Conservation (phyloP, 2,329 filamentous ascomycete genomes). For the Sporothrix globosa region DNA sequence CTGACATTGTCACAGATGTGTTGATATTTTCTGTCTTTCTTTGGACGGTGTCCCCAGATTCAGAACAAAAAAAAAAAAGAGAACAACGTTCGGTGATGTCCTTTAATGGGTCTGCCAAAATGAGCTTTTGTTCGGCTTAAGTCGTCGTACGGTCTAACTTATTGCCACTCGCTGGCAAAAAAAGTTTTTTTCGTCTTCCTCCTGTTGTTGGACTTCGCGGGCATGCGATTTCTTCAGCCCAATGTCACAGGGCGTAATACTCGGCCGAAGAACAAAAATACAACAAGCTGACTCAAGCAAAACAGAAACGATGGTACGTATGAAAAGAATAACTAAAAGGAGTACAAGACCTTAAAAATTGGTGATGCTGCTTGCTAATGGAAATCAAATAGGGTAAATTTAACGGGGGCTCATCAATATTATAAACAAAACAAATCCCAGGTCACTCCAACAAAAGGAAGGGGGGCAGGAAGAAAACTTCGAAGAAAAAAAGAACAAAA, state of each 20-base stretch:
- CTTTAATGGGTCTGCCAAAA: not conserved
- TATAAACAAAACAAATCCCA: slow-evolving; percentile 22
- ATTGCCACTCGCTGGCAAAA: slow-evolving; percentile 17
- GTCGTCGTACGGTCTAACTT: slow-evolving; percentile 3
- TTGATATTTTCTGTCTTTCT: not conserved
- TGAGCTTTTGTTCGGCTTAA: slow-evolving; percentile 10
- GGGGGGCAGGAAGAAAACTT: not conserved
- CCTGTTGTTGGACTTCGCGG: not conserved
- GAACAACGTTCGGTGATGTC: not conserved
- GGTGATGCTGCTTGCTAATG: slow-evolving; percentile 19
- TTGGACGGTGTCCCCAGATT: not conserved
- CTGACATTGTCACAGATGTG: slow-evolving; percentile 18
- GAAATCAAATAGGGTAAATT: slow-evolving; percentile 13
- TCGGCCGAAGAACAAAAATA: slow-evolving; percentile 8
- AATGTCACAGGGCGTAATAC: slow-evolving; percentile 10
- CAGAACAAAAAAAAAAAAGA: not conserved
- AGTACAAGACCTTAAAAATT: not conserved
- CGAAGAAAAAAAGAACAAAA: not conserved
- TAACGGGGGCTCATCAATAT: slow-evolving; percentile 1
- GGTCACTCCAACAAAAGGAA: not conserved
- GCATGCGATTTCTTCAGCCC: slow-evolving; percentile 15
- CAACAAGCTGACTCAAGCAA: not conserved
- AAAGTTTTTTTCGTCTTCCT: not conserved
- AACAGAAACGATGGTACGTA: not conserved
- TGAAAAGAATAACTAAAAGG: not conserved